Conservation (phyloP, 1,284 basidiomycete genomes). For the Flammula alnicola region DNA sequence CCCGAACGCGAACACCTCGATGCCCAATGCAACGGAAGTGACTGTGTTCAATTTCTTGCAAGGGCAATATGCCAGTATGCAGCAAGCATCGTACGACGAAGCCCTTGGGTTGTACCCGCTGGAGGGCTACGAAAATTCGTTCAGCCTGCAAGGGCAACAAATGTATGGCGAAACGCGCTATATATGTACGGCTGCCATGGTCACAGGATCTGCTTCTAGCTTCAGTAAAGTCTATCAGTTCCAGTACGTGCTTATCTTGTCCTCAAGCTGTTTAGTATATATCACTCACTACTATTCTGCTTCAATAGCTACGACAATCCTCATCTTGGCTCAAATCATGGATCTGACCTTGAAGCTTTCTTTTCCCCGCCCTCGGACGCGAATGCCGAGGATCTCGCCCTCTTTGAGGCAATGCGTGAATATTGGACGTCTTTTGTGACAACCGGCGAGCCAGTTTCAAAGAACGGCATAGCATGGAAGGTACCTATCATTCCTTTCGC, state of each 20-base stretch:
- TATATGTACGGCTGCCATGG: slow-evolving; percentile 39
- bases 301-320: slow-evolving; percentile 40
- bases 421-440: slow-evolving; percentile 44
- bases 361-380: slow-evolving; percentile 30
- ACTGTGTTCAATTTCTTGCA: slow-evolving; percentile 41
- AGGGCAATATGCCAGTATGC: slow-evolving; percentile 38
- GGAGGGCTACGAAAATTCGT: slow-evolving; percentile 30
- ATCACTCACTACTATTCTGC: not conserved
- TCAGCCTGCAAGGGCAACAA: slow-evolving; percentile 41
- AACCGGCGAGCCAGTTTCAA: slow-evolving; percentile 30
- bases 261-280: not conserved
- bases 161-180: slow-evolving; percentile 45
- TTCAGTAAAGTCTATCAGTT: slow-evolving; percentile 31
- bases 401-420: slow-evolving; percentile 40
- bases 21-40: slow-evolving; percentile 35
- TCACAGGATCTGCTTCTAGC: slow-evolving; percentile 26
- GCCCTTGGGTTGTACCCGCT: slow-evolving; percentile 36
- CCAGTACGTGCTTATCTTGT: slow-evolving; percentile 32
- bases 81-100: slow-evolving; percentile 28
- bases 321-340: slow-evolving; percentile 38
- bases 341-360: slow-evolving; percentile 39
- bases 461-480: slow-evolving; percentile 25
- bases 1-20: slow-evolving; percentile 39
- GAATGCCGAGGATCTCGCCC: slow-evolving; percentile 28
- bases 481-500: slow-evolving; percentile 18